Base-by-base conservation (phyloP, 768 basidiomycete genomes). In the Rhizopogon vinicolor region DNA sequence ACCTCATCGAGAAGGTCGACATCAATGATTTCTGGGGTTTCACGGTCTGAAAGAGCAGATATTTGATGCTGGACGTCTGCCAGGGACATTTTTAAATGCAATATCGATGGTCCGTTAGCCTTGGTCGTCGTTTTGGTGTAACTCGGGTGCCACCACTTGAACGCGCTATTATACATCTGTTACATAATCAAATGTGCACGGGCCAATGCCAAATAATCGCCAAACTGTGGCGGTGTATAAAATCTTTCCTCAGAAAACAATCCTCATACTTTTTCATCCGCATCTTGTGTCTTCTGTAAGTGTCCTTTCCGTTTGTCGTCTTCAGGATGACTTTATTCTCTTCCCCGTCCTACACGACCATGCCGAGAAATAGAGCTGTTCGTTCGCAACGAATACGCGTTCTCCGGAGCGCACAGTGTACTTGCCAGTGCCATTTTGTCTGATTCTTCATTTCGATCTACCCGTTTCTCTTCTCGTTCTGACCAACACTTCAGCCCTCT, bases 261-360 rank as follows among this genome's bases (percentile, higher is more conserved):
- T 5, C 7, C 10, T n/a, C 56, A 14, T 22, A 37, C 12, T 4
- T 44, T 7, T 7, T 35, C 43, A 64, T 70, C 10, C 60, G 67
- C 66, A 3, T 45, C 28, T 12, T 39, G 1, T 18, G 29, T 45
- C 42, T 42, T 9, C 5, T 51, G 35, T 42, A 37, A 53, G 45
- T 40, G 18, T 33, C 33, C 1, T 31, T 7, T 55, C 7, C 5
- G 7, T 31, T 25, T 33, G 16, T 52, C 28, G 7, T 22, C 10
- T 43, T 57, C 37, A 16, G 57, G 85, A 88, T 88, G 87, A 86
- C 81, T 78, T 78, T 78, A 81, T 89, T 89, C 88, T 89, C 87
- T 90, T 89, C 87, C 87, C 87, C 87, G 87, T 86, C 87, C 73
- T 89, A 89, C 67, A 86, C 87, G 88, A 89, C 89, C 81, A 85